Evolutionary conservation across 2,329 filamentous ascomycete species (phyloP).

Genomic region (Rutstroemia sp.): DNA sequence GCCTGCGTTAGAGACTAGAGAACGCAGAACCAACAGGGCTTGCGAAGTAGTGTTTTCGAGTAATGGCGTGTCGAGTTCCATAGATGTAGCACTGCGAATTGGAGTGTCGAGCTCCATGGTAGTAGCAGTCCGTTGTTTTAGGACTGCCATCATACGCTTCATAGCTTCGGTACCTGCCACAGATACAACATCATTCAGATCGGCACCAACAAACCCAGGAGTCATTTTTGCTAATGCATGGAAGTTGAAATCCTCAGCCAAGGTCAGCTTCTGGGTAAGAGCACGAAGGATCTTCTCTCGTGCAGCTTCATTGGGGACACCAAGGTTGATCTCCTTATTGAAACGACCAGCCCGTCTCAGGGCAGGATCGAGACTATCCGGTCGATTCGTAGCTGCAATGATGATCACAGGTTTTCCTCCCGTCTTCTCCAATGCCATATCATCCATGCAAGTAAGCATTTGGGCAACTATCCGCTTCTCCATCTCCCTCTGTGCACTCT

Average conservation of each 20-base stretch:
- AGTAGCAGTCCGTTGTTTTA: slow-evolving; percentile 24
- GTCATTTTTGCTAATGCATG: slow-evolving; percentile 70
- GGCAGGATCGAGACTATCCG: slow-evolving; percentile 77
- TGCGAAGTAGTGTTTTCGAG: slow-evolving; percentile 14
- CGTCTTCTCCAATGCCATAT: slow-evolving; percentile 63
- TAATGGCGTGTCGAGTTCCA: slow-evolving; percentile 26
- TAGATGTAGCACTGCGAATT: slow-evolving; percentile 16
- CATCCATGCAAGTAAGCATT: slow-evolving; percentile 80
- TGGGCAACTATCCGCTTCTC: slow-evolving; percentile 81
- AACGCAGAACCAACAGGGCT: slow-evolving; percentile 37
- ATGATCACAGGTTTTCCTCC: slow-evolving; percentile 79
- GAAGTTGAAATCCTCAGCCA: slow-evolving; percentile 68
- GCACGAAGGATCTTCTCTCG: slow-evolving; percentile 72
- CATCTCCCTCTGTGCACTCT: slow-evolving; percentile 79
- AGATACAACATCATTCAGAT: slow-evolving; percentile 60
- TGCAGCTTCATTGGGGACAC: slow-evolving; percentile 72
- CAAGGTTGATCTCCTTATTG: slow-evolving; percentile 78
- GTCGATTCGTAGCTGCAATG: slow-evolving; percentile 82
- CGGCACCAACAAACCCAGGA: slow-evolving; percentile 87
- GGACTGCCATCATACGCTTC: slow-evolving; percentile 30
- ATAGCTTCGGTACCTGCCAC: slow-evolving; percentile 32
- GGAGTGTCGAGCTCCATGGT: slow-evolving; percentile 29
- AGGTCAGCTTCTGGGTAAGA: slow-evolving; percentile 56
- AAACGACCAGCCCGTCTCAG: slow-evolving; percentile 69
- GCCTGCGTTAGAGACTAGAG: slow-evolving; percentile 47